phyloP scores from a whole-genome alignment of 2,329 filamentous ascomycete species.

The Colletotrichum sp. region DNA sequence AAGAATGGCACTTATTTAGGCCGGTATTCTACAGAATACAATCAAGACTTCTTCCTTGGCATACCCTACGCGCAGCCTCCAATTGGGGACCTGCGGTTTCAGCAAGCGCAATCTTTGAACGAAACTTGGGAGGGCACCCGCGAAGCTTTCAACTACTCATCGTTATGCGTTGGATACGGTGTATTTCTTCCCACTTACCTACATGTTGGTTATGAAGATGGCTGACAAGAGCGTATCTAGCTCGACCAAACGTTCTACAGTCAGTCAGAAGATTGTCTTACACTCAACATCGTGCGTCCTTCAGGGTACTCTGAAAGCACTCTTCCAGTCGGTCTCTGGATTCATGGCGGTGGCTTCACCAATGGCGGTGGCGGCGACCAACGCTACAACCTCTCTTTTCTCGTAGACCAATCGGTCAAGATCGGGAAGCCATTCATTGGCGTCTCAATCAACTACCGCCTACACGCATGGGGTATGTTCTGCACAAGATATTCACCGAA shows the following conservation, averaged over 20 bases:
- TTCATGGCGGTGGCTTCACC: constrained; percentile 17
- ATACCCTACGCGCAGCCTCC: not conserved
- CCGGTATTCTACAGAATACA: not conserved
- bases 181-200: not conserved
- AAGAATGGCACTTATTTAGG: not conserved
- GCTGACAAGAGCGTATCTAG: not conserved
- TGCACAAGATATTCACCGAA: constrained; percentile 27
- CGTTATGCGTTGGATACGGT: not conserved
- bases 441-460: constrained; percentile 45
- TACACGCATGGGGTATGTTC: constrained; percentile 37
- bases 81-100: not conserved
- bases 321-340: not conserved
- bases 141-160: not conserved
- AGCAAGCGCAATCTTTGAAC: not conserved
- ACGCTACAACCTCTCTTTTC: not conserved
- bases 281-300: not conserved
- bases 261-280: not conserved
- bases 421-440: constrained; percentile 51
- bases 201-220: not conserved
- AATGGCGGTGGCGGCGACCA: not conserved
- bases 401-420: constrained; percentile 50
- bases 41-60: not conserved
- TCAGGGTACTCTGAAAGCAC: not conserved
- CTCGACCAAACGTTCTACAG: not conserved
- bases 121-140: not conserved